Percentiles rank a stretch among this genome's conserved stretches.
Conservation (phyloP, 306 rosid species). For the Neltuma alba region DNA sequence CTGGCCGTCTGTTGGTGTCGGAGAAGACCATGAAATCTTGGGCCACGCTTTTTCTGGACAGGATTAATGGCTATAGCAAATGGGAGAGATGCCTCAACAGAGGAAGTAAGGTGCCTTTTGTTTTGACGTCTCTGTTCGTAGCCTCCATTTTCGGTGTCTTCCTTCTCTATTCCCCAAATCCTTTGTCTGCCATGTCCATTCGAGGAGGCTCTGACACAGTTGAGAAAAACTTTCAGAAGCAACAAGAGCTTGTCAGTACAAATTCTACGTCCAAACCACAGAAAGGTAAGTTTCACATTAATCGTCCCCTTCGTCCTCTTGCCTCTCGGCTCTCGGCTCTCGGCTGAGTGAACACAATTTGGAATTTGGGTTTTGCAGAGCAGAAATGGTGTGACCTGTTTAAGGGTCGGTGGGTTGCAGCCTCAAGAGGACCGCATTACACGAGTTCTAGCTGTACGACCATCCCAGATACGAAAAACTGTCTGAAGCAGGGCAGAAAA, state of each 20-base stretch:
- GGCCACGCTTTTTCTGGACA: slow-evolving; percentile 35
- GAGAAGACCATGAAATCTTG: slow-evolving; percentile 50
- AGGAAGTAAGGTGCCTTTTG: slow-evolving; percentile 43
- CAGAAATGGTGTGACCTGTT: slow-evolving; percentile 60
- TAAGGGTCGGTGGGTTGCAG: slow-evolving; percentile 71
- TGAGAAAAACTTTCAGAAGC: slow-evolving; percentile 18
- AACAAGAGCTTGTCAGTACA: slow-evolving; percentile 16
- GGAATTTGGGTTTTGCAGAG: slow-evolving; percentile 32
- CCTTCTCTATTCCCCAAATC: slow-evolving; percentile 52
- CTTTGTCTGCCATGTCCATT: slow-evolving; percentile 37
- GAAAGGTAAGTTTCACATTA: slow-evolving; percentile 48
- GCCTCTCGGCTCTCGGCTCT: neutral
- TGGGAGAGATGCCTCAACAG: slow-evolving; percentile 47
- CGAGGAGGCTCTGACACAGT: slow-evolving; percentile 25
- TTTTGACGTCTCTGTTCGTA: slow-evolving; percentile 47
- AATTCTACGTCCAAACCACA: slow-evolving; percentile 30
- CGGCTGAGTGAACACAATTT: neutral
- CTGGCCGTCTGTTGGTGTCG: slow-evolving; percentile 21
- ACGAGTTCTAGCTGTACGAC: slow-evolving; percentile 71
- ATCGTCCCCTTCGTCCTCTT: neutral
- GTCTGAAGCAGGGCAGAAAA: slow-evolving; percentile 73
- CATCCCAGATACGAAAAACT: slow-evolving; percentile 78
- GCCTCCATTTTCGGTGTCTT: slow-evolving; percentile 50
- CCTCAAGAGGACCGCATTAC: slow-evolving; percentile 45
- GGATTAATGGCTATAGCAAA: slow-evolving; percentile 26